phyloP scores from a whole-genome alignment of 768 basidiomycete species.

The Boletus pseudopeckii region DNA sequence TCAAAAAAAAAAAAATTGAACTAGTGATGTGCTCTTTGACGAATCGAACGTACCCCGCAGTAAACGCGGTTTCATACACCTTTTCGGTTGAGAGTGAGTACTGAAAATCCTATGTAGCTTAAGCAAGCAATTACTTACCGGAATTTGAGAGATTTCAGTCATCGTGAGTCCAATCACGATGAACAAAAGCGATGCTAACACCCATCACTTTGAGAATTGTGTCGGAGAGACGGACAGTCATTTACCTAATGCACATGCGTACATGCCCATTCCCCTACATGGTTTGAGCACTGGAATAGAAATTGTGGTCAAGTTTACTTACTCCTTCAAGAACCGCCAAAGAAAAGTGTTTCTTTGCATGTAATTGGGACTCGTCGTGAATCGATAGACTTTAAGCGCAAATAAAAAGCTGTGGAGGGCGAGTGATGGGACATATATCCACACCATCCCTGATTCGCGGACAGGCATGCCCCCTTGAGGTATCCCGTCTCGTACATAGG shows the following conservation, averaged over 20 bases:
- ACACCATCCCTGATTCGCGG: not conserved
- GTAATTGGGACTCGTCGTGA: slow-evolving; percentile 1
- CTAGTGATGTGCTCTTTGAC: not conserved
- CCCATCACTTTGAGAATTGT: not conserved
- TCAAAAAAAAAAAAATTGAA: not conserved
- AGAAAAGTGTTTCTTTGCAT: slow-evolving; percentile 8
- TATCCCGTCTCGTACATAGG: not conserved
- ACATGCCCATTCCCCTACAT: slow-evolving; percentile 24
- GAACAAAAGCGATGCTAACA: slow-evolving; percentile 17
- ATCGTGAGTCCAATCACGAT: slow-evolving; percentile 8
- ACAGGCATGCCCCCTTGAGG: not conserved
- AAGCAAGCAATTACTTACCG: slow-evolving; percentile 1
- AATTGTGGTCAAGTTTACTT: not conserved
- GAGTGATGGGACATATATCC: slow-evolving; percentile 13
- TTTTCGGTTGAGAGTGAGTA: not conserved
- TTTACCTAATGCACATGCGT: slow-evolving; percentile 17
- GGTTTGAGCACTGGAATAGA: not conserved
- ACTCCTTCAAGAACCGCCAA: slow-evolving; percentile 20
- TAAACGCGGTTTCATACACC: slow-evolving; percentile 9
- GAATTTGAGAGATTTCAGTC: not conserved
- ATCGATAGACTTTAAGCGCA: slow-evolving; percentile 14
- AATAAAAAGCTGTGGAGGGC: slow-evolving; percentile 14
- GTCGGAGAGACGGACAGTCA: not conserved
- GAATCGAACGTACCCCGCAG: slow-evolving; percentile 7
- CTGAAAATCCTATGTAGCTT: not conserved